Percentiles rank a stretch among this genome's conserved stretches.
These are phyloP conservation scores for Blastobotrys attinorum DNA, from an alignment of 805 yeast genomes.

Conservation along the genomic window DNA sequence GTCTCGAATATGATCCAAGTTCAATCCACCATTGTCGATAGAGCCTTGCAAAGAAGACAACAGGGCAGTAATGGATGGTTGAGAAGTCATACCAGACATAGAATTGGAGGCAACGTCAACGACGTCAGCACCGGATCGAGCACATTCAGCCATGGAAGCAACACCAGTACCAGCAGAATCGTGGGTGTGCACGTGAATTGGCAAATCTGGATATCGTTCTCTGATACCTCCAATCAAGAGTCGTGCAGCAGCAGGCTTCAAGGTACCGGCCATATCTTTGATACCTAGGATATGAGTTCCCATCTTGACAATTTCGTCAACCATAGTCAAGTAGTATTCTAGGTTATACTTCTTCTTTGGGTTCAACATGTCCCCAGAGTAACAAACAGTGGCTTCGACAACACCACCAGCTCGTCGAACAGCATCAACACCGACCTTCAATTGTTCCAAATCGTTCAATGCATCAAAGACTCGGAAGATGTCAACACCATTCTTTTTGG, in stretches of 20 bases:
- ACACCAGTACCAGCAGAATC: slow-evolving; percentile 99
- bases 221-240: slow-evolving; percentile 73
- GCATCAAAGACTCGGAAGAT: slow-evolving; percentile 98
- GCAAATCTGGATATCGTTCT: slow-evolving; percentile 81
- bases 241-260: slow-evolving; percentile 91
- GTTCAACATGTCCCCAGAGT: slow-evolving; percentile 97
- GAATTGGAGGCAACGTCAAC: slow-evolving; percentile 97
- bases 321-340: slow-evolving; percentile 76
- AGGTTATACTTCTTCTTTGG: slow-evolving; percentile 94
- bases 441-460: slow-evolving; percentile 90
- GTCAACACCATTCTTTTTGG: slow-evolving; percentile 93
- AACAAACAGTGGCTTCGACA: slow-evolving; percentile 96
- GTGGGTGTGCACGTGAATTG: slow-evolving; percentile 98
- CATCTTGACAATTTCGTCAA: slow-evolving; percentile 76
- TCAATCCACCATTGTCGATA: slow-evolving; percentile 60
- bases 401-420: slow-evolving; percentile 98
- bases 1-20: slow-evolving; percentile 61
- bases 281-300: slow-evolving; percentile 97
- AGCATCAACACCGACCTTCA: slow-evolving; percentile 95
- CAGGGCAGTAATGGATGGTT: slow-evolving; percentile 90
- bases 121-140: slow-evolving; percentile 94
- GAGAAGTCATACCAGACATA: slow-evolving; percentile 97
- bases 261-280: slow-evolving; percentile 99
- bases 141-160: slow-evolving; percentile 91
- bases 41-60: slow-evolving; percentile 89